These are phyloP conservation scores for Rhododendron molle DNA, from an alignment of 148 eudicot genomes.

Conservation along the genomic window DNA sequence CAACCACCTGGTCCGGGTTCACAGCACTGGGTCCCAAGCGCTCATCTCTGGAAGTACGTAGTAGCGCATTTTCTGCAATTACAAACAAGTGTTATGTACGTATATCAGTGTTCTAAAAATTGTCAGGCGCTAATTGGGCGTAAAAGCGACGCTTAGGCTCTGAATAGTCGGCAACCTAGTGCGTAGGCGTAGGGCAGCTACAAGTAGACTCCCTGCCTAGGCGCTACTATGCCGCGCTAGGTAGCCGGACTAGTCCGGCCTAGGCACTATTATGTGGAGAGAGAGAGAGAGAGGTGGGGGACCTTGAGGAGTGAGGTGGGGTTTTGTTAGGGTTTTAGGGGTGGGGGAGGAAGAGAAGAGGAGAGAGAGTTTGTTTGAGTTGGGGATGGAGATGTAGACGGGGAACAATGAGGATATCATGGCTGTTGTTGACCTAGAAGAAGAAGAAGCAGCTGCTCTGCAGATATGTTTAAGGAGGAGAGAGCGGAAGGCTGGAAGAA, in stretches of 20 bases:
- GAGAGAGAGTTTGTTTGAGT: conserved; percentile 18
- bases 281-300: neutral
- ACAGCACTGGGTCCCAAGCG: conserved; percentile 32
- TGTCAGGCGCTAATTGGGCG: too few species aligned
- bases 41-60: conserved; percentile 63
- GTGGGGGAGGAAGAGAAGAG: conserved; percentile 26
- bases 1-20: conserved; percentile 13
- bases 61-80: conserved; percentile 38
- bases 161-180: too few species aligned
- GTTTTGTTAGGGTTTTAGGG: conserved; percentile 18
- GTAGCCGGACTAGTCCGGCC: too few species aligned
- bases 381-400: conserved; percentile 14
- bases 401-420: conserved; percentile 21
- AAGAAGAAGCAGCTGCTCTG: conserved; percentile 10
- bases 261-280: neutral
- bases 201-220: too few species aligned
- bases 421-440: conserved; percentile 18
- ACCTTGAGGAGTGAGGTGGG: conserved; percentile 31
- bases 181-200: too few species aligned
- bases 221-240: too few species aligned
- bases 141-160: too few species aligned
- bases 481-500: conserved; percentile 30
- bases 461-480: conserved; percentile 30
- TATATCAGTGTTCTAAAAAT: neutral
- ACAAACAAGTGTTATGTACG: neutral